Percentiles rank a stretch among this genome's conserved stretches.
phyloP scores from a whole-genome alignment of 129 eudicot genomes.

The Lactuca sativa region DNA sequence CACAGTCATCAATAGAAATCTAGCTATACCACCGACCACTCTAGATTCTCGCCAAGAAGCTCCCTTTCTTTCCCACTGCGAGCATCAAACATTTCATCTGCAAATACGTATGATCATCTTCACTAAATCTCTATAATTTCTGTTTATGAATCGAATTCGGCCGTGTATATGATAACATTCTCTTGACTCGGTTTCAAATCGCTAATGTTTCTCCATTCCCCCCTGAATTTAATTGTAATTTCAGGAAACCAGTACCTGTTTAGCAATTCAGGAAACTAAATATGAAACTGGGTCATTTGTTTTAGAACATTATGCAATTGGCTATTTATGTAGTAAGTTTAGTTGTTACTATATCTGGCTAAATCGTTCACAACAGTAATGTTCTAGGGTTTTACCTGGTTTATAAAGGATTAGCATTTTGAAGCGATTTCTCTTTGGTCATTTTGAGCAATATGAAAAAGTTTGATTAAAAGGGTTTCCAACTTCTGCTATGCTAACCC shows the following conservation, averaged over 20 bases:
- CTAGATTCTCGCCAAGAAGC: constrained; percentile 1
- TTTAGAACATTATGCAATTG: background rate
- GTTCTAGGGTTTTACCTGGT: constrained; percentile 14
- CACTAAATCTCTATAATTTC: background rate
- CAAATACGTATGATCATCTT: constrained; percentile 2
- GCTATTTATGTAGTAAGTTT: background rate
- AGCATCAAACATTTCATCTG: constrained; percentile 15
- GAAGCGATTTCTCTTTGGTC: background rate
- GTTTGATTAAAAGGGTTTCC: background rate
- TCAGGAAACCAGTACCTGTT: background rate
- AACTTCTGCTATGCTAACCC: background rate
- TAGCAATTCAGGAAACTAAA: constrained; percentile 3
- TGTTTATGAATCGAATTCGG: background rate
- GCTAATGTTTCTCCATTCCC: background rate
- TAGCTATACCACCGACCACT: background rate
- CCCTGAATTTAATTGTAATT: background rate
- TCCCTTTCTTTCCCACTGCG: background rate
- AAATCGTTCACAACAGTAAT: background rate
- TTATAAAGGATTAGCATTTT: background rate
- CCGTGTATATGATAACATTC: background rate
- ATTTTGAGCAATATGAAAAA: background rate
- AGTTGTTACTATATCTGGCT: background rate
- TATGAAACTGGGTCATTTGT: background rate
- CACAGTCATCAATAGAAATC: background rate
- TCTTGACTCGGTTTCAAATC: background rate